Conservation (phyloP, 345 rosid genomes). For the Heritiera fomes region DNA sequence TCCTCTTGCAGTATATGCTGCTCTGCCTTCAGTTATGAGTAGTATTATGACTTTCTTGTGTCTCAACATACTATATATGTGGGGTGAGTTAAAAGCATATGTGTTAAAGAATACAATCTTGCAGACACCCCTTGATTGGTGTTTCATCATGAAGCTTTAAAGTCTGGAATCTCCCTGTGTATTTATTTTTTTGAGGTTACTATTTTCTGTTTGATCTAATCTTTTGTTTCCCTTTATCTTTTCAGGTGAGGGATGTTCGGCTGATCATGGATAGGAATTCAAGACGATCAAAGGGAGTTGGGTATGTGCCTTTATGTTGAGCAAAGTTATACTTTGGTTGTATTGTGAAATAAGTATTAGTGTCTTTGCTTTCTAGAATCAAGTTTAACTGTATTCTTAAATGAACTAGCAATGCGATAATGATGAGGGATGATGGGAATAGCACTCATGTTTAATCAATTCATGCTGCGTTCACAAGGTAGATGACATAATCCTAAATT, state of each 20-base stretch:
- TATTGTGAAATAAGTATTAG: constrained; percentile 47
- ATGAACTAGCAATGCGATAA: constrained; percentile 96
- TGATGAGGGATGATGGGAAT: constrained; percentile 96
- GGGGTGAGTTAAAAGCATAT: constrained; percentile 29
- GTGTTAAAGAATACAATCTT: constrained; percentile 13
- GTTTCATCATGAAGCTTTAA: constrained; percentile 10
- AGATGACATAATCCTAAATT: constrained; percentile 78
- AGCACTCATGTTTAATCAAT: constrained; percentile 96
- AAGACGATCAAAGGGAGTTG: constrained; percentile 95
- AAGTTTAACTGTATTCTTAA: constrained; percentile 91
- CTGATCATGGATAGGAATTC: constrained; percentile 97
- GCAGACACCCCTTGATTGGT: constrained; percentile 14
- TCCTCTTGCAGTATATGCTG: constrained; percentile 27
- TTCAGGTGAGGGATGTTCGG: constrained; percentile 95
- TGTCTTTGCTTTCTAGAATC: constrained; percentile 66
- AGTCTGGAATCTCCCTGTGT: not conserved
- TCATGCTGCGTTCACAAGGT: constrained; percentile 86
- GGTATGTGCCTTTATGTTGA: constrained; percentile 55
- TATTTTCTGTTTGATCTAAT: constrained; percentile 13
- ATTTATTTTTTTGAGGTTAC: constrained; percentile 4
- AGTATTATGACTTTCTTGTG: constrained; percentile 34
- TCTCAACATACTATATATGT: constrained; percentile 30
- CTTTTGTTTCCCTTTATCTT: constrained; percentile 22
- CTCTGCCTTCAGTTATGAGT: constrained; percentile 31
- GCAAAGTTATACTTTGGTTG: constrained; percentile 28